phyloP scores from a whole-genome alignment of 768 basidiomycete genomes.

The Cyclocybe aegerita region DNA sequence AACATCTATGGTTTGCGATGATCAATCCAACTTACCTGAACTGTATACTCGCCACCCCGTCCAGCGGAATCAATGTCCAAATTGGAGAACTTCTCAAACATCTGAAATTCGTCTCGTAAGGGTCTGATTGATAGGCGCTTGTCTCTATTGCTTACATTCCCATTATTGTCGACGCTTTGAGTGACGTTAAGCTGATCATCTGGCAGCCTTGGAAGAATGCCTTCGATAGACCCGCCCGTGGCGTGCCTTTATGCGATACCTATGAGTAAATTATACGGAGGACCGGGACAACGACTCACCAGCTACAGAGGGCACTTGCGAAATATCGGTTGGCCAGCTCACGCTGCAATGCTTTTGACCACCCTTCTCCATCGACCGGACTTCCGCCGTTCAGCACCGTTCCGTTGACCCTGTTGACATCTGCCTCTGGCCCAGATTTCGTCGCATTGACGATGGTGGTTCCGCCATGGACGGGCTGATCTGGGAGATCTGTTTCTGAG shows the following conservation, averaged over 20 bases:
- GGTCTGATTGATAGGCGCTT: not conserved
- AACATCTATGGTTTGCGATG: not conserved
- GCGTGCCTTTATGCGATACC: constrained; percentile 55
- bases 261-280: constrained; percentile 2
- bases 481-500: constrained; percentile 66
- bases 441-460: constrained; percentile 42
- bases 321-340: constrained; percentile 87
- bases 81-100: constrained; percentile 88
- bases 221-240: constrained; percentile 83
- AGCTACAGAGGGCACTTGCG: constrained; percentile 83
- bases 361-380: constrained; percentile 56
- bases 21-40: constrained; percentile 50
- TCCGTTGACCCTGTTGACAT: constrained; percentile 54
- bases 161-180: constrained; percentile 62
- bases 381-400: constrained; percentile 72
- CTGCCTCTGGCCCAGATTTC: constrained; percentile 50
- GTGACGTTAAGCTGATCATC: constrained; percentile 70
- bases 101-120: constrained; percentile 39
- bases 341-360: constrained; percentile 60
- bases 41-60: constrained; percentile 83
- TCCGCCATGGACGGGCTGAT: constrained; percentile 52
- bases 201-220: constrained; percentile 67
- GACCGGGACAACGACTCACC: constrained; percentile 45
- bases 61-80: constrained; percentile 79
- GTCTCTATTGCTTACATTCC: constrained; percentile 55